These are phyloP conservation scores for Coniochaeta ligniaria DNA, from an alignment of 2,329 filamentous ascomycete genomes.

Conservation along the genomic window DNA sequence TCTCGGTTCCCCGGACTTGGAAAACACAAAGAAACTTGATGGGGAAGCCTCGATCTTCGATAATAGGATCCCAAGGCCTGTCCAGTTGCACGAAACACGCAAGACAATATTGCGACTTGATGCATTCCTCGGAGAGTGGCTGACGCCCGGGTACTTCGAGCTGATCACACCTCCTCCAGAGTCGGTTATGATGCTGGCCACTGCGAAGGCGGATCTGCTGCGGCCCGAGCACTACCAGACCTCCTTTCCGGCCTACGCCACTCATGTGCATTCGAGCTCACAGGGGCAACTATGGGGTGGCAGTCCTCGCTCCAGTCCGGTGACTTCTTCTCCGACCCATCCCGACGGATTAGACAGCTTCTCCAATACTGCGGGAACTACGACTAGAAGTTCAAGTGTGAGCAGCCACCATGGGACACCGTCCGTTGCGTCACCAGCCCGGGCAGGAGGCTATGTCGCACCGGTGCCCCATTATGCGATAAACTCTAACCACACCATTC, in stretches of 20 bases:
- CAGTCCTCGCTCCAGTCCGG: constrained; percentile 12
- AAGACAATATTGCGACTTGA: constrained; percentile 72
- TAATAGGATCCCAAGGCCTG: constrained; percentile 8
- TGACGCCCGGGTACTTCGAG: constrained; percentile 89
- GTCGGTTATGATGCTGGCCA: constrained; percentile 79
- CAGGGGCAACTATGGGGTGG: constrained; percentile 31
- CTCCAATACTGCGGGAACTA: constrained; percentile 24
- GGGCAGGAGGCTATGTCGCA: constrained; percentile 50
- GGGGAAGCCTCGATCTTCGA: constrained; percentile 3
- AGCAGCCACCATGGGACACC: constrained; percentile 10
- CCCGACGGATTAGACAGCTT: constrained; percentile 17
- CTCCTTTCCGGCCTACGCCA: constrained; percentile 30
- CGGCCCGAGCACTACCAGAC: constrained; percentile 62
- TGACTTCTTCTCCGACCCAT: constrained; percentile 10
- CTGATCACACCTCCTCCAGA: constrained; percentile 83
- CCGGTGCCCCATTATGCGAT: constrained; percentile 80
- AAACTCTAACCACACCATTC: constrained; percentile 73
- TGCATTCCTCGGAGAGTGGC: constrained; percentile 91
- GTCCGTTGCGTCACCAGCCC: constrained; percentile 1
- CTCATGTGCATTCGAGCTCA: constrained; percentile 19
- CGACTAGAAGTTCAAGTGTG: constrained; percentile 20
- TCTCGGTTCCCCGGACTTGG: constrained; percentile 7
- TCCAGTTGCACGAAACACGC: constrained; percentile 23
- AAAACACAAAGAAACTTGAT: background rate
- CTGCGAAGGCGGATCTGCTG: constrained; percentile 81